These are phyloP conservation scores for Plasmodium yoelii DNA, from an alignment of 169 alveolate species.

Conservation along the genomic window DNA sequence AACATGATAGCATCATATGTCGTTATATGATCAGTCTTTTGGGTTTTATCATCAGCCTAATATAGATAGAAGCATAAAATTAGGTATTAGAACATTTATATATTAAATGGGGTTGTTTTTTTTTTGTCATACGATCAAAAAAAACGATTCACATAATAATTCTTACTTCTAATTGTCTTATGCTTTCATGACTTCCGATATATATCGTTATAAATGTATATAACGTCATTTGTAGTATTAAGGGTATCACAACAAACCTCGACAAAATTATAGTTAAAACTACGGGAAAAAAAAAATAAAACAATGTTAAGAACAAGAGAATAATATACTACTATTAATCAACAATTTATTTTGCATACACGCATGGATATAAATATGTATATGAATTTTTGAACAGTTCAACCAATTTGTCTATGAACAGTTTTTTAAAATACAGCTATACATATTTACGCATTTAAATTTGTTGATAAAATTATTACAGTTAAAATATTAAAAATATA, in stretches of 20 bases:
- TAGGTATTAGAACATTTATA: neutral
- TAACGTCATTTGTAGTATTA: constrained; percentile 61
- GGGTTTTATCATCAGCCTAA: constrained; percentile 32
- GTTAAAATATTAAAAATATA: no score
- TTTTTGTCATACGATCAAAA: neutral
- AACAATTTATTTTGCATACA: neutral
- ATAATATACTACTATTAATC: no score
- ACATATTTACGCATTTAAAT: no score
- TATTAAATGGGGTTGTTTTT: neutral
- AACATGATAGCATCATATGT: constrained; percentile 75
- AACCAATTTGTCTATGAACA: no score
- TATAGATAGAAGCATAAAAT: neutral
- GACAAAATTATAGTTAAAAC: constrained; percentile 64
- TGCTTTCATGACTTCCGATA: constrained; percentile 74
- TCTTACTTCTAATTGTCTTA: constrained; percentile 71
- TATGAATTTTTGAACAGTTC: neutral
- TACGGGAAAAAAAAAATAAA: constrained; percentile 14
- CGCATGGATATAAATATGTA: constrained; percentile 1
- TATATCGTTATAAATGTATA: constrained; percentile 74
- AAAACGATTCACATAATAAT: neutral
- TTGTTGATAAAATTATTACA: no score
- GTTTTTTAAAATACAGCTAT: no score
- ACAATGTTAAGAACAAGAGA: neutral
- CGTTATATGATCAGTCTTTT: constrained; percentile 68
- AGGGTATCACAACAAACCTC: constrained; percentile 57